A percentile compares a stretch with the other conserved stretches of the same genome.
Evolutionary conservation across 1,284 basidiomycete species (phyloP).

Genomic region (Anthracocystis panici-leucophaei): DNA sequence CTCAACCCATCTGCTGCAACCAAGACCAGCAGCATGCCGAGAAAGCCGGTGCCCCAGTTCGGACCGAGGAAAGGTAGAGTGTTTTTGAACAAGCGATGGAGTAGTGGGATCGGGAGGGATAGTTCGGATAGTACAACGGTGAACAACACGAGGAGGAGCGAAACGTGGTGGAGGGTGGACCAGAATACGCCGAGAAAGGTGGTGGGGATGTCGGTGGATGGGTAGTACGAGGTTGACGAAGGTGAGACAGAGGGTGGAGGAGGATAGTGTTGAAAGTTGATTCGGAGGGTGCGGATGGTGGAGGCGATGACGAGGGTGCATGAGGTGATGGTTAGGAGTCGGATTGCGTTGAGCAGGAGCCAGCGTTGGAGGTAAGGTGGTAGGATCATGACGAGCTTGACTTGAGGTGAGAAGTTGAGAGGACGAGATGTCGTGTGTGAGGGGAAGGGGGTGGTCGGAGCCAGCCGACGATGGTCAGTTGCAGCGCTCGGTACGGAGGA

Average conservation of each 20-base stretch:
- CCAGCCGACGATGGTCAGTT: too few species aligned
- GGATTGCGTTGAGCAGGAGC: conserved; percentile 45
- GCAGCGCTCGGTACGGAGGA: too few species aligned
- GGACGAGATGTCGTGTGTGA: background rate
- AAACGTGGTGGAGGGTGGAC: conserved; percentile 51
- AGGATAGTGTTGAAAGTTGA: conserved; percentile 36
- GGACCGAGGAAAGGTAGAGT: conserved; percentile 52
- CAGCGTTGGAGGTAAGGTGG: conserved; percentile 48
- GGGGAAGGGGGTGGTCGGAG: background rate
- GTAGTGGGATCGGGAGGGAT: conserved; percentile 31
- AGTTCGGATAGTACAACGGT: conserved; percentile 49
- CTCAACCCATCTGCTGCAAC: conserved; percentile 34
- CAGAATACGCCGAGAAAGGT: conserved; percentile 57
- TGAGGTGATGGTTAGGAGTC: conserved; percentile 41
- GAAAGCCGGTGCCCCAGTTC: conserved; percentile 48
- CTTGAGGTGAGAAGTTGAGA: too few species aligned
- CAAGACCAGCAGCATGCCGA: conserved; percentile 50
- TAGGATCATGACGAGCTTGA: conserved; percentile 24
- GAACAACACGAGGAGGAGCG: conserved; percentile 24
- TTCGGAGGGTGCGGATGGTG: conserved; percentile 23
- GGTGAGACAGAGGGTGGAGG: conserved; percentile 5
- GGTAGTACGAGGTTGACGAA: conserved; percentile 22
- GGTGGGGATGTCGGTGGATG: conserved; percentile 55
- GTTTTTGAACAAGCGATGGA: conserved; percentile 46
- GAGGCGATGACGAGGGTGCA: conserved; percentile 36